A percentile compares a stretch with the other conserved stretches of the same genome.
phyloP scores from a whole-genome alignment of 352 stramenopile genomes.

The Phytophthora parvispora region DNA sequence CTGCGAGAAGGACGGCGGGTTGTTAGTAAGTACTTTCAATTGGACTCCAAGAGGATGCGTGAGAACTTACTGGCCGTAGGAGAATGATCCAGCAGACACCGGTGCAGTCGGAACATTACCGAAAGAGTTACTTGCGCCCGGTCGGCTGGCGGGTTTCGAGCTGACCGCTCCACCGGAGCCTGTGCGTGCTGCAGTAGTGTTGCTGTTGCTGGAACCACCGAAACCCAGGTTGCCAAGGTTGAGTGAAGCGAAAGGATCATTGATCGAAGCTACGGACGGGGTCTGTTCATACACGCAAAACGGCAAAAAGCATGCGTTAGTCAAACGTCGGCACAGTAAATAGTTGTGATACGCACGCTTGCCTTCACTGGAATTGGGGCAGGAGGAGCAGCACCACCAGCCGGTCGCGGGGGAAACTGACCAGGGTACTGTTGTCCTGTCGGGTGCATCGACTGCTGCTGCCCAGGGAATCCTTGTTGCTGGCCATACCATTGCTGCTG shows the following conservation, averaged over 20 bases:
- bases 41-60: background rate
- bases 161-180: slow-evolving; percentile 28
- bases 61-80: slow-evolving; percentile 40
- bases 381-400: slow-evolving; percentile 12
- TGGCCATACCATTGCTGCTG: slow-evolving; percentile 63
- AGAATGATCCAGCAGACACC: slow-evolving; percentile 48
- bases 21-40: slow-evolving; percentile 10
- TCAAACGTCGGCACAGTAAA: background rate
- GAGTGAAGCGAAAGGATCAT: slow-evolving; percentile 81
- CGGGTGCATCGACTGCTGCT: slow-evolving; percentile 40
- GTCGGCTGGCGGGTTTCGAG: slow-evolving; percentile 21
- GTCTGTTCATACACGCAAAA: slow-evolving; percentile 24
- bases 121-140: slow-evolving; percentile 31
- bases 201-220: slow-evolving; percentile 28
- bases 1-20: slow-evolving; percentile 12
- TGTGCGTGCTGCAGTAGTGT: slow-evolving; percentile 23
- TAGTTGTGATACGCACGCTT: background rate
- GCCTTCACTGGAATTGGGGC: slow-evolving; percentile 53
- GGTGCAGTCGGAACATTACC: slow-evolving; percentile 18
- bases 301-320: background rate
- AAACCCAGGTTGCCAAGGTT: slow-evolving; percentile 69
- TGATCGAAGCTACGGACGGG: slow-evolving; percentile 50
- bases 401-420: slow-evolving; percentile 34
- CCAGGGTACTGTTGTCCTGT: slow-evolving; percentile 39
- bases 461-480: slow-evolving; percentile 34